Base-by-base conservation (phyloP, 1,139 yeast genomes). In the Pichia terricola region DNA sequence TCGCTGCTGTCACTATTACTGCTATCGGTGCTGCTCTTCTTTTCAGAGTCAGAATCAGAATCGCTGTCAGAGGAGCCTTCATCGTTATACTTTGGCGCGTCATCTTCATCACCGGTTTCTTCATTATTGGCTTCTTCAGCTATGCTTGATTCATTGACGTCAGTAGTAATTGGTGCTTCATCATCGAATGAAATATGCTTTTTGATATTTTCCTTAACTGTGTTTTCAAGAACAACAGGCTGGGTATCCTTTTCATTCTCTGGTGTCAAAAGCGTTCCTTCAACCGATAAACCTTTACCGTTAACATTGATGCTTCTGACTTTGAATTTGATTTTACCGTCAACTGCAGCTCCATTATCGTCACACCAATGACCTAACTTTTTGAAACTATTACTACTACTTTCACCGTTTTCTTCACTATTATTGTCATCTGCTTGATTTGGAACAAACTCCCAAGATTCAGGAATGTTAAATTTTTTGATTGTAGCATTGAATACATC, bases 401-500 rank as follows among this genome's bases (percentile, higher is more conserved):
- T 60, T 16, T 16, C n/a, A 22, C 25, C 11, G 7, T 16, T 11
- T 34, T 34, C 35, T 7, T 16, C 35, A 4, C 34, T 45, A 51
- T 49, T 42, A 16, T 31, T 26, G 43, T 79, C 86, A 53, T 81
- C 87, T 28, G 71, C 78, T 57, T 87, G 94, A 54, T 72, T 78
- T 40, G 94, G 91, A 44, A 83, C 72, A 63, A 89, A 91, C 34
- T 69, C 68, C 98, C 98, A 91, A 43, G 70, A 75, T 37, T 68
- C 66, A 22, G 98, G 98, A 50, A 91, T 87, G 55, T 78, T 79
- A 60, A 75, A 81, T 62, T 85, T 80, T 63, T 85, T 86, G 52
- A 91, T 87, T 44, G 94, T 80, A 33, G 96, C 97, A 65, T 91
- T 94, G 68, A 91, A 91, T 1, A 95, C 86, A 64, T 91, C 97